Evolutionary conservation across 306 rosid species (phyloP), one percentile per base, ranked within the genome.

Genomic region (Elaeagnus macrophylla): DNA sequence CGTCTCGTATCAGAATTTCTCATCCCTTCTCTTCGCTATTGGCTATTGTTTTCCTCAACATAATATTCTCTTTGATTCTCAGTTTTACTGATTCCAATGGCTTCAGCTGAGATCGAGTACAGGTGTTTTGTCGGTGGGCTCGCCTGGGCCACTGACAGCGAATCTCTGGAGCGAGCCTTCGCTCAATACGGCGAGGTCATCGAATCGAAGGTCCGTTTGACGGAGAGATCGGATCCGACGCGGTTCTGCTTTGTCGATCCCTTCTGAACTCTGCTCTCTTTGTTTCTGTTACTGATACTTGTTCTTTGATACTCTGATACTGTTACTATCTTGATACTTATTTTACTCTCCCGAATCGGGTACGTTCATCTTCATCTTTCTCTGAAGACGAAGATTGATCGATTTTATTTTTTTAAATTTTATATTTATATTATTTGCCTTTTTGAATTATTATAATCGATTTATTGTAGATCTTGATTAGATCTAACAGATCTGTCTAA

Each of bases 201-300:
- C 12, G 97, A 89, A 67, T 82, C 95, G 80, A 89, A 89, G 97
- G 97, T 89, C 95, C 88, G 97, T 85, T 83, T 66, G 83, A 58
- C 72, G 85, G 81, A 72, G 83, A 77, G 79, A 68, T 79, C 88
- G 84, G 82, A 75, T 89, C 83, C 72, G 84, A 65, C 67, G 61
- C 79, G 84, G 67, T 72, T 77, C 69, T 75, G 81, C 79, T 73
- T 66, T 42, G 72, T 74, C 65, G 67, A 79, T 73, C 69, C 76
- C 55, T 52, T 61, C 81, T 74, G 86, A 79, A 75, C 65, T 78
- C 62, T 70, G 60, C 35, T 77, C 69, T 68, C 75, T 65, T 66
- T 83, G 78, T 71, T 81, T 45, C 57, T 74, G 20, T 47, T 81
- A 57, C 53, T 69, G 84, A 78, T 85, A 83, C 95, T 83, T 76